Percentiles rank a stretch among this genome's conserved stretches.
phyloP scores from a whole-genome alignment of 208 protist species.

The Acanthamoeba rhysodes region DNA sequence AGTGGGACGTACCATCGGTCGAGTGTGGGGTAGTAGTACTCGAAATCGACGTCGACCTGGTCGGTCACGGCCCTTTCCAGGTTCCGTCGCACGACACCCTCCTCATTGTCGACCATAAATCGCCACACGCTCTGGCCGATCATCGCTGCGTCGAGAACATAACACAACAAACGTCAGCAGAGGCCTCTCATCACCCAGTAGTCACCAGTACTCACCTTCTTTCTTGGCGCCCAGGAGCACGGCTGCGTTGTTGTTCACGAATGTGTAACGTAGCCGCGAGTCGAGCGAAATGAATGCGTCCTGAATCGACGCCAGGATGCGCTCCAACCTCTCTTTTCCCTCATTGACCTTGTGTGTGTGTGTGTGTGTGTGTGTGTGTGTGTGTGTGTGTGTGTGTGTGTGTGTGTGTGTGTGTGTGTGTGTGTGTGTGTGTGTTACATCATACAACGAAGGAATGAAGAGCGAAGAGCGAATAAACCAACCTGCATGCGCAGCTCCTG shows the following conservation, averaged over 20 bases:
- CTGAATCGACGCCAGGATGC: slow-evolving; percentile 32
- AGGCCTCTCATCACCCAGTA: no score
- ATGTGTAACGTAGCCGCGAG: neutral
- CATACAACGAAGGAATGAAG: no score
- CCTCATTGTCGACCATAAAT: slow-evolving; percentile 43
- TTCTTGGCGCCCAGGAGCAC: slow-evolving; percentile 12
- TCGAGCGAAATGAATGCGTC: slow-evolving; percentile 59
- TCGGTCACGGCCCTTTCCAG: neutral
- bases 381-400: no score
- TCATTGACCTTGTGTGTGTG: no score
- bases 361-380: no score
- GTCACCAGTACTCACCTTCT: neutral
- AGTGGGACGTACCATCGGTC: slow-evolving; percentile 12
- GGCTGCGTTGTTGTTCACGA: slow-evolving; percentile 47
- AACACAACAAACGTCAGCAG: no score
- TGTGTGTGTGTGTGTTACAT: no score
- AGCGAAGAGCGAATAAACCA: no score
- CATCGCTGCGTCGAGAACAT: neutral
- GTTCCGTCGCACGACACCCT: neutral
- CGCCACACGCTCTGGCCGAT: slow-evolving; percentile 25
- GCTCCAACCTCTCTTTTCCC: neutral
- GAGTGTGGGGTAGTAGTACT: neutral
- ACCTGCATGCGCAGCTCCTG: neutral
- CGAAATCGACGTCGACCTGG: neutral
- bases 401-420: no score